Conservation (phyloP, 129 eudicot genomes). For the Escallonia rubra region DNA sequence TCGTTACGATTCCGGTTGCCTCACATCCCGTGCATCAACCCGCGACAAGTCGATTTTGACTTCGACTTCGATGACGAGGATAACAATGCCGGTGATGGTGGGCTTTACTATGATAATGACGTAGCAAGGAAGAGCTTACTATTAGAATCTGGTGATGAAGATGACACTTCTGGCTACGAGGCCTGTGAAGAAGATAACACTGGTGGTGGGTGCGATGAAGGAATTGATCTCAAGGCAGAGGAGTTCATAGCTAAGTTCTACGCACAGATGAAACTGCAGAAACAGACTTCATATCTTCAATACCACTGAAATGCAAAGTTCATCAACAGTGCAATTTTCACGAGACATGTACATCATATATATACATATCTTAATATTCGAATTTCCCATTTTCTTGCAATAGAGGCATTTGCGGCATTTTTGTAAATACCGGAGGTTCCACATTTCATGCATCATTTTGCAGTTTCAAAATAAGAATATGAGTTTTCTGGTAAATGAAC, state of each 20-base stretch:
- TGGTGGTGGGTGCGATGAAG: constrained; percentile 31
- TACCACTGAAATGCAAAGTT: constrained; percentile 1
- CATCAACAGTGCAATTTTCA: not conserved
- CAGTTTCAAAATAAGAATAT: not conserved
- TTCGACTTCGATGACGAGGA: constrained; percentile 47
- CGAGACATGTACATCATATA: not conserved
- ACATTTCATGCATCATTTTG: not conserved
- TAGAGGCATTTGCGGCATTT: not conserved
- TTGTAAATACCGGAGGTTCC: not conserved
- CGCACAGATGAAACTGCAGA: constrained; percentile 72
- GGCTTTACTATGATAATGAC: constrained; percentile 4
- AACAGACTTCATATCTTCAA: constrained; percentile 45
- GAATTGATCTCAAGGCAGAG: constrained; percentile 71
- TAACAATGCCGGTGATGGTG: constrained; percentile 3
- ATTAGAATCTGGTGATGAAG: not conserved
- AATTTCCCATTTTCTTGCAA: not conserved
- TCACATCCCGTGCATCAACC: constrained; percentile 64
- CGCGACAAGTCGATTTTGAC: constrained; percentile 26
- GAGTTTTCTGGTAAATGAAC: not conserved
- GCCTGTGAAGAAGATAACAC: constrained; percentile 1
- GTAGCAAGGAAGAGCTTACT: constrained; percentile 27
- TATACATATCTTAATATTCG: too few species aligned
- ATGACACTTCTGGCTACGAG: not conserved
- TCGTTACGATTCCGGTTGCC: constrained; percentile 33
- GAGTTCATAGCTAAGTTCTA: constrained; percentile 73